Conservation (phyloP, 2,329 filamentous ascomycete species). For the Corynespora cassiicola region DNA sequence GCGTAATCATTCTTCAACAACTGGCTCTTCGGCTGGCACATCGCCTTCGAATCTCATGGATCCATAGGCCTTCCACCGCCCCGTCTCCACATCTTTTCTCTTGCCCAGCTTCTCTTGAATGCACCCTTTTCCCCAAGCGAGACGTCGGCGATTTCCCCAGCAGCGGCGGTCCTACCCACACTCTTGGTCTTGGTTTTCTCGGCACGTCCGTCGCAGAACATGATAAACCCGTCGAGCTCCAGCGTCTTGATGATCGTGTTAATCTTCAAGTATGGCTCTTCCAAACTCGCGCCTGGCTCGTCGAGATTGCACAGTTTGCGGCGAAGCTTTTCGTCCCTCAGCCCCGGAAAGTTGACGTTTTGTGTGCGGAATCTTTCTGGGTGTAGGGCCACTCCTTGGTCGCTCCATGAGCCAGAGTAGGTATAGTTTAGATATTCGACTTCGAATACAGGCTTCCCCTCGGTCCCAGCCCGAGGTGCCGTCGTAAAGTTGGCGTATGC, state of each 20-base stretch:
- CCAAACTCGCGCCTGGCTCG: conserved; percentile 17
- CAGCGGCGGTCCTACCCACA: conserved; percentile 9
- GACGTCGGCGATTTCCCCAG: not conserved
- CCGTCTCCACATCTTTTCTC: conserved; percentile 21
- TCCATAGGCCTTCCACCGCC: conserved; percentile 16
- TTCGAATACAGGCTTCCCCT: conserved; percentile 29
- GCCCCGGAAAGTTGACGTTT: conserved; percentile 24
- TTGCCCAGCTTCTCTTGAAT: conserved; percentile 18
- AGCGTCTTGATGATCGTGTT: conserved; percentile 29
- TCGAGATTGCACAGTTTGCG: conserved; percentile 27
- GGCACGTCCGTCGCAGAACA: conserved; percentile 27
- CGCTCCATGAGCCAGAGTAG: conserved; percentile 21
- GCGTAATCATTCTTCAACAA: no score
- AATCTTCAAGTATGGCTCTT: conserved; percentile 26
- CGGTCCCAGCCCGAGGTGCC: conserved; percentile 14
- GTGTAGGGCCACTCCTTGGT: conserved; percentile 21
- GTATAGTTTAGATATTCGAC: conserved; percentile 32
- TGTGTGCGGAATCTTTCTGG: conserved; percentile 17
- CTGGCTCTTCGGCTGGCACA: no score
- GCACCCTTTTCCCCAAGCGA: not conserved
- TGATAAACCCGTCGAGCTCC: conserved; percentile 24
- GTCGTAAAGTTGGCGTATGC: conserved; percentile 30
- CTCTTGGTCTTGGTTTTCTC: conserved; percentile 25
- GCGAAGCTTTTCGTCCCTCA: conserved; percentile 24
- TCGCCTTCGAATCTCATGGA: conserved; percentile 16